These are phyloP conservation scores for Coniochaeta pulveracea DNA, from an alignment of 2,329 filamentous ascomycete species.

Conservation along the genomic window DNA sequence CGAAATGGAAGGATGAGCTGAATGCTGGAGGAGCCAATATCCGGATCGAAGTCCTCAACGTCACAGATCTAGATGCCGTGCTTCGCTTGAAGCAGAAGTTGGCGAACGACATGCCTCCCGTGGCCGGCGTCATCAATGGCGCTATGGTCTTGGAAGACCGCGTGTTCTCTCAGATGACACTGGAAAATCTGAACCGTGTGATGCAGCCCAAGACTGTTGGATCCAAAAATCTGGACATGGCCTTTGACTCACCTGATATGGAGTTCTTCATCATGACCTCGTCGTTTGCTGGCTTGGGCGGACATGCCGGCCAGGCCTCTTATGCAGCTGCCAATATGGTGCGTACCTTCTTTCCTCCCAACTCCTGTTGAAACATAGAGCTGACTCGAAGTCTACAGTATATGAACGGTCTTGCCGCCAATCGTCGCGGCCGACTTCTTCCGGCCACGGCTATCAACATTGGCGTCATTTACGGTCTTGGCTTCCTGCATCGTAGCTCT, in stretches of 20 bases:
- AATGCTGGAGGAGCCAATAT: conserved; percentile 12
- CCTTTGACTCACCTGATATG: conserved; percentile 19
- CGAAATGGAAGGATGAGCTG: conserved; percentile 22
- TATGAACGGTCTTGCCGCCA: conserved; percentile 30
- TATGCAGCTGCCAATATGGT: conserved; percentile 32
- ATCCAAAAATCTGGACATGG: conserved; percentile 25
- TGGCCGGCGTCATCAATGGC: conserved; percentile 29
- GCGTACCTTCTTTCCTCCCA: not conserved
- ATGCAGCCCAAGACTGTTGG: conserved; percentile 28
- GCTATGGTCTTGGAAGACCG: conserved; percentile 33
- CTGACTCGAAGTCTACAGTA: conserved; percentile 12
- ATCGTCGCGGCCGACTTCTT: conserved; percentile 22
- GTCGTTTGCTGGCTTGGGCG: conserved; percentile 30
- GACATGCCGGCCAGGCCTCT: conserved; percentile 30
- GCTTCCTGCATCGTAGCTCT: conserved; percentile 29
- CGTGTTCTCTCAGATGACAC: conserved; percentile 28
- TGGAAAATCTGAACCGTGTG: conserved; percentile 23
- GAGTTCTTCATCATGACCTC: conserved; percentile 37
- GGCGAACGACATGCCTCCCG: conserved; percentile 13
- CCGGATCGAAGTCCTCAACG: conserved; percentile 15
- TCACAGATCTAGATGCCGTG: conserved; percentile 17
- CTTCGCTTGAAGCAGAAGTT: conserved; percentile 14
- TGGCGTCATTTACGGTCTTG: conserved; percentile 32
- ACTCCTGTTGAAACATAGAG: not conserved
- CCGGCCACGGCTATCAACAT: conserved; percentile 29